Base-by-base conservation (phyloP, 1,284 basidiomycete genomes). In the Pseudozyma sp. region DNA sequence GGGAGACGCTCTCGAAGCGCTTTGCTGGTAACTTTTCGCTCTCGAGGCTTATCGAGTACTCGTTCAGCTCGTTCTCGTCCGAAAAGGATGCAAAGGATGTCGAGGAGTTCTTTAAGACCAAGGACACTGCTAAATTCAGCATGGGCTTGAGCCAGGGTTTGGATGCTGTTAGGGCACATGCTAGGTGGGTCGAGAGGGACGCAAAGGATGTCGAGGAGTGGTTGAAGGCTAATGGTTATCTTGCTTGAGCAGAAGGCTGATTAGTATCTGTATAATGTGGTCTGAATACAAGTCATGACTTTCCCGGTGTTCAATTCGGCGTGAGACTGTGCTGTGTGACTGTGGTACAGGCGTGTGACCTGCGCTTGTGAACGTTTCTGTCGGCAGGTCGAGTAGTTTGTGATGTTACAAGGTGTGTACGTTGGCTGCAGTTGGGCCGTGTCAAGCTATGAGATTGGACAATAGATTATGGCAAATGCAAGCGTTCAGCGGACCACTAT, bases 21-120 rank as follows among this genome's bases (percentile, higher is more conserved):
- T 94, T 92, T 89, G 70, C 68, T 18, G 82, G 82, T 51, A 81
- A 80, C 62, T 83, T 81, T 44, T 82, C 79, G 39, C 78, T 84
- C 42, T 75, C 73, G 34, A 59, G 82, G 38, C 77, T 87, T 25
- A 79, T 85, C 48, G 71, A 83, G 90, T 86, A 87, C 59, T 87
- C 90, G 8, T 90, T 94, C 85, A 86, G 86, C 35, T 85, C 86
- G 43, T 87, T 97, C 67, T 89, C 91, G 18, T 89, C 88, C 18
- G 87, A 91, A 75, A 86, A 90, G 74, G 95, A 97, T 86, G 88
- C 90, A 31, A 85, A 90, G 53, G 88, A 87, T 8, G 88, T 90
- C 21, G 89, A 90, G 55, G 87, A 85, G 4, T 95, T 92, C 87
- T 88, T 86, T 78, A 64, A 62, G 47, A 81, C 70, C 78, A 87